A percentile compares a stretch with the other conserved stretches of the same genome.
Conservation (phyloP, 257 asterid genomes). For the Rehmannia glutinosa region DNA sequence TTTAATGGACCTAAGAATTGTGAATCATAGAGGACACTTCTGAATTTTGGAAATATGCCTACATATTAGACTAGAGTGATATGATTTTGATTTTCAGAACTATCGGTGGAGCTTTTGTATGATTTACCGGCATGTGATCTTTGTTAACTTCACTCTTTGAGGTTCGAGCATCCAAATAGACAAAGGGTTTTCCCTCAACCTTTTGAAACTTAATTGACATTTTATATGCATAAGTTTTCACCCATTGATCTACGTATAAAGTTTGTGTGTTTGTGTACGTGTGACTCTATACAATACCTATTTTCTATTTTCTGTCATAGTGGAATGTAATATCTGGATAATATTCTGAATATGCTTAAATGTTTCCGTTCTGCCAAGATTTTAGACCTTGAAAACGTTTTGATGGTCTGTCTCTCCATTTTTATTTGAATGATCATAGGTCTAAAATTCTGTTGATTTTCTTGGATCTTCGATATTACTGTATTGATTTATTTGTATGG, state of each 20-base stretch:
- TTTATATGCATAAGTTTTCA: no score
- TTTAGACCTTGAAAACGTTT: neutral
- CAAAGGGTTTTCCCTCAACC: no score
- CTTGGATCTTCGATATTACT: no score
- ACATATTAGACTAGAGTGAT: neutral
- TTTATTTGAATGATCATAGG: no score
- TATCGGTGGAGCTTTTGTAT: neutral
- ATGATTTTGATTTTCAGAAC: no score
- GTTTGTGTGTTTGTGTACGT: neutral
- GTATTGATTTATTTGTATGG: no score
- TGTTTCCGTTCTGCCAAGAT: no score
- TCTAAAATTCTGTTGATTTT: no score
- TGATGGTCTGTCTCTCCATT: neutral
- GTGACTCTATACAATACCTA: neutral
- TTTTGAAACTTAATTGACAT: no score
- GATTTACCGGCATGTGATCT: neutral
- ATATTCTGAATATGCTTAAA: no score
- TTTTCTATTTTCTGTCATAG: neutral
- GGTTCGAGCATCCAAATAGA: neutral
- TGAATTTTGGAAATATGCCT: neutral
- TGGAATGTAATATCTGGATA: neutral
- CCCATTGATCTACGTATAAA: no score
- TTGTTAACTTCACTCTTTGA: neutral
- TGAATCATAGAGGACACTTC: no score
- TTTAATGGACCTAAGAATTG: neutral